Conservation (phyloP, 257 asterid species). For the Nicotiana attenuata region DNA sequence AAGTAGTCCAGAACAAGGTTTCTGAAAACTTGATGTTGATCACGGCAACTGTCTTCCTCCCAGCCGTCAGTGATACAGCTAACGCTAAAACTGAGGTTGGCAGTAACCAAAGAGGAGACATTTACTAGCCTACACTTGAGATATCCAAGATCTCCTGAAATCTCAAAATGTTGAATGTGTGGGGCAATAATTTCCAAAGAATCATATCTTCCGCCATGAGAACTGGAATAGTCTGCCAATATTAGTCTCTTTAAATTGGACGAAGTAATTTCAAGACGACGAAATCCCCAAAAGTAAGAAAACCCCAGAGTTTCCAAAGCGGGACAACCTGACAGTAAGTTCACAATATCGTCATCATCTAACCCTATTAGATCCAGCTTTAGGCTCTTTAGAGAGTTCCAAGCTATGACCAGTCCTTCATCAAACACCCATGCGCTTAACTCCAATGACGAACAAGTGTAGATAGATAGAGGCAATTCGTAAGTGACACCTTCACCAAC, state of each 20-base stretch:
- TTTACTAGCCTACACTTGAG: neutral
- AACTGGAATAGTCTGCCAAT: neutral
- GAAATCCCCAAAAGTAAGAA: no score
- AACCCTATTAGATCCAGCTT: neutral
- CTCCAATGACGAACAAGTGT: neutral
- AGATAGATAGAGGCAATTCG: neutral
- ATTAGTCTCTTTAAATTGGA: neutral
- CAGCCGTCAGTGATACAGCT: neutral
- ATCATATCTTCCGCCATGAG: neutral
- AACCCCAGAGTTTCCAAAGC: no score
- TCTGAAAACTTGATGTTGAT: neutral
- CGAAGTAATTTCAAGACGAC: no score
- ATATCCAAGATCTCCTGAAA: neutral
- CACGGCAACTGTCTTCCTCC: neutral
- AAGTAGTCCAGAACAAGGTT: neutral
- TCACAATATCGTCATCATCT: neutral
- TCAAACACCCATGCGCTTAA: neutral
- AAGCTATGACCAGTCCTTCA: neutral
- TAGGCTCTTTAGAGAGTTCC: neutral
- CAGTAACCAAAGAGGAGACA: neutral
- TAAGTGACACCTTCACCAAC: neutral
- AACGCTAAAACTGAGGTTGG: neutral
- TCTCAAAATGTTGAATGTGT: neutral
- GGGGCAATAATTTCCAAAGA: neutral
- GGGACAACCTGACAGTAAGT: no score